Conservation (phyloP, 75 land plant species). For the Picea glauca region DNA sequence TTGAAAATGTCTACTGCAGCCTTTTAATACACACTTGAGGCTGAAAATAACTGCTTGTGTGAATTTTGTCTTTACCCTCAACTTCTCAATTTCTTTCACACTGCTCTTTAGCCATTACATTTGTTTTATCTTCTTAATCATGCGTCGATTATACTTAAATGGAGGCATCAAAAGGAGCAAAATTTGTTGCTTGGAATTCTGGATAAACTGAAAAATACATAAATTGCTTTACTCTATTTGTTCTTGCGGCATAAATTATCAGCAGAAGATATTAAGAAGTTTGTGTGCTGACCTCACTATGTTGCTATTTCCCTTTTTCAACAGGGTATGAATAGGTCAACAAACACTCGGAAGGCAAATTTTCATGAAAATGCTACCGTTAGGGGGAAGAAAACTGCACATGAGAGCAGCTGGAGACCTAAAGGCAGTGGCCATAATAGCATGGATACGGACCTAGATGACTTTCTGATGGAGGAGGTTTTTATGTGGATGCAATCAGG, state of each 20-base stretch:
- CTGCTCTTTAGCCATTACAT: not conserved
- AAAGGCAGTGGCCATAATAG: not conserved
- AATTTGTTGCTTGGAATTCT: not conserved
- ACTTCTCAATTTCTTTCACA: not conserved
- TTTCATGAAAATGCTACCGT: conserved; percentile 19
- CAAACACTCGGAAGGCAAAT: conserved; percentile 27
- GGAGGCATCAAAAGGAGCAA: not conserved
- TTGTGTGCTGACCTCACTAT: not conserved
- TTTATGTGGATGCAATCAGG: not conserved
- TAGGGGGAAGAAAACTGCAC: conserved; percentile 17
- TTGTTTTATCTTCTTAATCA: not conserved
- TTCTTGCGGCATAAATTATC: not conserved
- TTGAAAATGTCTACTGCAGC: no score
- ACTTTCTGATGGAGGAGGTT: not conserved
- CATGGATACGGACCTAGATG: not conserved
- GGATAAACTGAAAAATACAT: not conserved
- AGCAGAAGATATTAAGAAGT: not conserved
- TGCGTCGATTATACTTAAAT: not conserved
- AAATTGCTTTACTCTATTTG: not conserved
- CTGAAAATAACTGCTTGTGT: no score
- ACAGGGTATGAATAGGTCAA: not conserved
- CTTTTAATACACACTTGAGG: no score
- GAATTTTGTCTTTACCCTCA: not conserved
- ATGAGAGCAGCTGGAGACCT: not conserved
- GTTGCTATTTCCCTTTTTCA: not conserved